A percentile compares a stretch with the other conserved stretches of the same genome.
These are phyloP conservation scores for Bimuria novae-zelandiae DNA, from an alignment of 2,329 filamentous ascomycete species.

Conservation along the genomic window DNA sequence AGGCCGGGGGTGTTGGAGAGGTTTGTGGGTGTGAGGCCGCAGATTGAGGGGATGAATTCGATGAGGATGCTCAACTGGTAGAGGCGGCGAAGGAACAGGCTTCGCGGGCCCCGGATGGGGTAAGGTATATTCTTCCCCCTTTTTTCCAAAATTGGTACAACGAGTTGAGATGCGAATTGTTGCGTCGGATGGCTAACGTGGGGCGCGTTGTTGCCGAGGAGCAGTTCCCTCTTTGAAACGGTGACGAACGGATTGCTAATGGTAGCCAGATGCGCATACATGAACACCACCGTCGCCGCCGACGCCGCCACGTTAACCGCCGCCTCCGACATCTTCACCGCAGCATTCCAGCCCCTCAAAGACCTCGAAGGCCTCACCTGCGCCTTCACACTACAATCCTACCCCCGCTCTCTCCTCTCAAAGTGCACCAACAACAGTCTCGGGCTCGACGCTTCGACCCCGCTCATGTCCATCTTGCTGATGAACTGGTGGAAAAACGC, in stretches of 20 bases:
- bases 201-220: too few relatives aligned
- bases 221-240: too few relatives aligned
- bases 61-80: neutral
- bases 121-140: neutral
- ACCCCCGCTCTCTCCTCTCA: conserved; percentile 20
- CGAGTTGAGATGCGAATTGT: too few relatives aligned
- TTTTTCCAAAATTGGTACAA: too few relatives aligned
- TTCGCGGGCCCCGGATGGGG: neutral
- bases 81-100: neutral
- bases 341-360: conserved; percentile 17
- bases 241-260: too few relatives aligned
- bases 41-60: neutral
- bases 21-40: neutral
- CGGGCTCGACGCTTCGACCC: conserved; percentile 10
- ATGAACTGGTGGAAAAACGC: neutral
- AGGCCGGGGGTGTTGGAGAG: neutral
- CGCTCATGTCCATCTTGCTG: neutral
- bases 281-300: conserved; percentile 17
- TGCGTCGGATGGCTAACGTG: too few relatives aligned
- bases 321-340: conserved; percentile 16
- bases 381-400: conserved; percentile 23
- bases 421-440: conserved; percentile 23
- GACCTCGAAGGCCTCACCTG: conserved; percentile 12
- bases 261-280: conserved; percentile 20
- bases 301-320: conserved; percentile 18